Evolutionary conservation across 2,329 filamentous ascomycete genomes (phyloP).

Genomic region (Talaromyces pinophilus): DNA sequence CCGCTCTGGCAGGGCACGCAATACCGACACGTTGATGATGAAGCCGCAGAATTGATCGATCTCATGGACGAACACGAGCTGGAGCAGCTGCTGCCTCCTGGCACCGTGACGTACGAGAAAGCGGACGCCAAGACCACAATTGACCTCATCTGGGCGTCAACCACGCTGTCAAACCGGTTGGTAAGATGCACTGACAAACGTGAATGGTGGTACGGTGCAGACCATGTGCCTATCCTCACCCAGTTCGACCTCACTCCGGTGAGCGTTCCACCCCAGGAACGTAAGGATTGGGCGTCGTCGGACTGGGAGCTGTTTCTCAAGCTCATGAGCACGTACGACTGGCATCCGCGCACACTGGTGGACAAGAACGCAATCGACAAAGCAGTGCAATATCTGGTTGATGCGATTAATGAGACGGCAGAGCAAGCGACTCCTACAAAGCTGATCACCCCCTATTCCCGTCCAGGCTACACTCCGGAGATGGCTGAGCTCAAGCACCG

Average conservation of each 20-base stretch:
- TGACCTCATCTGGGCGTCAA: neutral
- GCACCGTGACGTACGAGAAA: neutral
- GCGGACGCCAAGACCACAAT: neutral
- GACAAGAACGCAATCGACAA: neutral
- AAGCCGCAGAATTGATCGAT: neutral
- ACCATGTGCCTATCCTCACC: neutral
- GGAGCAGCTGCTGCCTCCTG: neutral
- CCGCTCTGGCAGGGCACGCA: neutral
- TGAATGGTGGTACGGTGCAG: neutral
- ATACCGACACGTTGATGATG: neutral
- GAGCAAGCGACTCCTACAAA: neutral
- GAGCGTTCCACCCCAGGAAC: neutral
- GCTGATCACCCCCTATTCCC: neutral
- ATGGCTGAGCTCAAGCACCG: slow-evolving; percentile 1
- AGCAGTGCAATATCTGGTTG: neutral
- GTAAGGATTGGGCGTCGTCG: neutral
- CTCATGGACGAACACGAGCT: neutral
- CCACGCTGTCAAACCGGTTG: neutral
- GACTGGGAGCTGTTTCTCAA: neutral
- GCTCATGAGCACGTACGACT: neutral
- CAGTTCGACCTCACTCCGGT: neutral
- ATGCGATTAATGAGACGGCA: neutral
- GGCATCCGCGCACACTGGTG: neutral
- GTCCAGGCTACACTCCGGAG: neutral
- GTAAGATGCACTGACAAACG: neutral